These are phyloP conservation scores for Myriosclerotinia duriaeana DNA, from an alignment of 2,329 filamentous ascomycete species.

Conservation along the genomic window DNA sequence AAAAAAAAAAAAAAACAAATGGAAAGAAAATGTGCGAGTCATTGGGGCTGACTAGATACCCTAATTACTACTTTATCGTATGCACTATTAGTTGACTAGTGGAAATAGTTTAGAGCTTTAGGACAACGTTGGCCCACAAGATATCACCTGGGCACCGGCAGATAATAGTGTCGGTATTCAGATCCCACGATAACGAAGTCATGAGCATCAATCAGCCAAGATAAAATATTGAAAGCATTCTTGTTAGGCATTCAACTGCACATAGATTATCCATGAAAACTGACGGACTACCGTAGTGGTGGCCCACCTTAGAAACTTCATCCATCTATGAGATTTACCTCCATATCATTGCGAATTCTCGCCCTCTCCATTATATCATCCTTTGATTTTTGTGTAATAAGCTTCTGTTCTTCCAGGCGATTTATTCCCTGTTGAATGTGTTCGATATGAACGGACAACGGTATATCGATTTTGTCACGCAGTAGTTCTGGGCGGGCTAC, in stretches of 20 bases:
- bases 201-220: not conserved
- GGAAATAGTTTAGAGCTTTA: too few species aligned
- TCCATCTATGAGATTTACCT: conserved; percentile 38
- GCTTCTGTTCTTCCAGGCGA: conserved; percentile 64
- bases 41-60: not conserved
- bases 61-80: too few species aligned
- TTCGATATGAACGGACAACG: conserved; percentile 72
- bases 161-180: not conserved
- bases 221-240: not conserved
- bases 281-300: not conserved
- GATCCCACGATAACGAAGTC: not conserved
- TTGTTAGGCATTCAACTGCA: not conserved
- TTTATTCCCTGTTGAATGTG: conserved; percentile 72
- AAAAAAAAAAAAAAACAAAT: not conserved
- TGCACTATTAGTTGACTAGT: too few species aligned
- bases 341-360: conserved; percentile 49
- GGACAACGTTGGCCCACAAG: too few species aligned
- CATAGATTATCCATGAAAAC: not conserved
- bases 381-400: conserved; percentile 58
- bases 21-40: not conserved
- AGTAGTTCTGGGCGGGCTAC: conserved; percentile 66
- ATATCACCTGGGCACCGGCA: too few species aligned
- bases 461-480: conserved; percentile 53
- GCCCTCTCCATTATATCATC: conserved; percentile 56
- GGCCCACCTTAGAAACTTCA: conserved; percentile 13